Conservation (phyloP, 768 basidiomycete genomes). For the Tremella fuciformis region DNA sequence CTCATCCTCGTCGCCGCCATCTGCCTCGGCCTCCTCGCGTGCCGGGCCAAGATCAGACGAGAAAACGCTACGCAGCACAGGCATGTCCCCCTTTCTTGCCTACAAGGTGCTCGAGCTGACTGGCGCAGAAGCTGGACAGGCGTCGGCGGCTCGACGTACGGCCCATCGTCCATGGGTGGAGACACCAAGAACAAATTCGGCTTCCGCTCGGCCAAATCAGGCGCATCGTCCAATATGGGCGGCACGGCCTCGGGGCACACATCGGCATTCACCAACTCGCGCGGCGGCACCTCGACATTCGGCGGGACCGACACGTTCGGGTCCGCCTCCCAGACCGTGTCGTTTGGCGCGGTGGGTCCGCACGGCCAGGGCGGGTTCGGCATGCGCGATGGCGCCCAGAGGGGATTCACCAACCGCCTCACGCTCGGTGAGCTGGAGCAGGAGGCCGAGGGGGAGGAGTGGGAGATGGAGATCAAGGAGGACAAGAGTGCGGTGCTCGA, state of each 20-base stretch:
- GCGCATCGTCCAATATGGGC: background rate
- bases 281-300: conserved; percentile 18
- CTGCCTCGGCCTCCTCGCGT: conserved; percentile 28
- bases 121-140: conserved; percentile 32
- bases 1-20: conserved; percentile 28
- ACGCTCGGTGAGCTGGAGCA: conserved; percentile 19
- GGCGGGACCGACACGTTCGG: conserved; percentile 21
- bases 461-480: conserved; percentile 26
- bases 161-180: conserved; percentile 5
- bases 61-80: conserved; percentile 24
- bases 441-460: conserved; percentile 31
- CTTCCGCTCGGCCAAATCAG: conserved; percentile 17
- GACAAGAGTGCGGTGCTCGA: conserved; percentile 3
- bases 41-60: conserved; percentile 19
- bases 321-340: conserved; percentile 5
- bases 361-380: background rate
- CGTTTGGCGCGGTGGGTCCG: background rate
- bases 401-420: conserved; percentile 34
- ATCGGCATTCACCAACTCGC: conserved; percentile 19
- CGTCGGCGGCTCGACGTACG: conserved; percentile 18
- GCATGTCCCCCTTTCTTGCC: conserved; percentile 7
- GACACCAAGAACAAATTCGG: conserved; percentile 12
- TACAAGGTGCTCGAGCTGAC: background rate
- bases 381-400: conserved; percentile 6
- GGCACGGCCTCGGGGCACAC: conserved; percentile 10